phyloP scores from a whole-genome alignment of 495 filamentous ascomycete genomes.

The Jackrogersella minutella region DNA sequence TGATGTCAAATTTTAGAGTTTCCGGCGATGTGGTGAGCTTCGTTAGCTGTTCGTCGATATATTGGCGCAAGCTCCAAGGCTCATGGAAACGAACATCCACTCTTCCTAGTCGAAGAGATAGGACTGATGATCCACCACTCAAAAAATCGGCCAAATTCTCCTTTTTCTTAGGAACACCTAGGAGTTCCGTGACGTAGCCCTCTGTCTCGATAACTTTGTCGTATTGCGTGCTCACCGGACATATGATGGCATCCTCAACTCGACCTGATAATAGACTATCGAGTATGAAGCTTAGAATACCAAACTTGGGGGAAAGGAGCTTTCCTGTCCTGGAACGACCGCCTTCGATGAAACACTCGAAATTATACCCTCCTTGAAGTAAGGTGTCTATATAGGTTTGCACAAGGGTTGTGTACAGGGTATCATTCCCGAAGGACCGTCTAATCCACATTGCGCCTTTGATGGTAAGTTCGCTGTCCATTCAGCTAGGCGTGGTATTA shows the following conservation, averaged over 20 bases:
- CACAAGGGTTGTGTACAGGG: slow-evolving; percentile 87
- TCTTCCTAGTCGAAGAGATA: slow-evolving; percentile 86
- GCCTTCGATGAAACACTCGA: slow-evolving; percentile 97
- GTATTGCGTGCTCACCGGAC: slow-evolving; percentile 95
- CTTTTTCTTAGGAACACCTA: slow-evolving; percentile 92
- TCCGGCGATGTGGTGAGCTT: slow-evolving; percentile 52
- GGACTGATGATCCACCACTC: slow-evolving; percentile 79
- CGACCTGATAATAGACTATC: slow-evolving; percentile 89
- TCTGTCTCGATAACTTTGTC: slow-evolving; percentile 99
- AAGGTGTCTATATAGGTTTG: slow-evolving; percentile 96
- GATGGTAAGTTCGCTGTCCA: slow-evolving; percentile 1
- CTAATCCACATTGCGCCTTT: slow-evolving; percentile 95
- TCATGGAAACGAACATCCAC: slow-evolving; percentile 97
- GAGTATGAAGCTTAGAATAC: slow-evolving; percentile 91
- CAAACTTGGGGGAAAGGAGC: slow-evolving; percentile 91
- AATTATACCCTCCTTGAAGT: slow-evolving; percentile 87
- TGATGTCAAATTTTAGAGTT: slow-evolving; percentile 50
- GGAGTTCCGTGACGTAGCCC: slow-evolving; percentile 91
- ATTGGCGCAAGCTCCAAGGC: slow-evolving; percentile 87
- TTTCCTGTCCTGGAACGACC: slow-evolving; percentile 93
- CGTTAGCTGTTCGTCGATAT: slow-evolving; percentile 76
- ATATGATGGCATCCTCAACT: slow-evolving; percentile 88
- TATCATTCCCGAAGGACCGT: slow-evolving; percentile 89
- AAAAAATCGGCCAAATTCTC: slow-evolving; percentile 91
- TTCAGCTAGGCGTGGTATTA: background rate